These are phyloP conservation scores for Penicillium freii DNA, from an alignment of 2,329 filamentous ascomycete genomes.

Conservation along the genomic window DNA sequence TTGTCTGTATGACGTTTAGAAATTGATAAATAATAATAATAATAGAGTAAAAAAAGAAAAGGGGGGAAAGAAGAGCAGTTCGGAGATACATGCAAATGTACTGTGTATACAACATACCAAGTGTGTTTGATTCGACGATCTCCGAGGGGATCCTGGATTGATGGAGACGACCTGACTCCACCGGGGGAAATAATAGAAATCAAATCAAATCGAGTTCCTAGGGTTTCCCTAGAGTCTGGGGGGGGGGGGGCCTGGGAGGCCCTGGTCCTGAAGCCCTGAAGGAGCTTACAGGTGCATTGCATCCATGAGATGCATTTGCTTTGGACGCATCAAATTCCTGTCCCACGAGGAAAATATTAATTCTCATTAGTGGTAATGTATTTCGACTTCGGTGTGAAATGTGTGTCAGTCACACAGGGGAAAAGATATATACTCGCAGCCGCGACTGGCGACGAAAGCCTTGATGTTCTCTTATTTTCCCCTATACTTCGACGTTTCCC, in stretches of 20 bases:
- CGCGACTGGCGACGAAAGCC: conserved; percentile 24
- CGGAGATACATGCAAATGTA: conserved; percentile 15
- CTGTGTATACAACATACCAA: background rate
- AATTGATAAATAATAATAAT: background rate
- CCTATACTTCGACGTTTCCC: background rate
- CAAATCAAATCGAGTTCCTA: background rate
- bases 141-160: conserved; percentile 14
- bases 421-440: conserved; percentile 15
- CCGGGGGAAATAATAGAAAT: background rate
- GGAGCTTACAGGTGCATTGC: conserved; percentile 10
- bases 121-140: conserved; percentile 13
- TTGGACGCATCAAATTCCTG: conserved; percentile 13
- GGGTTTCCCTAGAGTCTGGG: too few species aligned
- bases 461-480: background rate
- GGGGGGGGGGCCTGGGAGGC: too few species aligned
- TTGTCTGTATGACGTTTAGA: conserved; percentile 9
- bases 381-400: conserved; percentile 10
- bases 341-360: conserved; percentile 12
- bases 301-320: conserved; percentile 8
- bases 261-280: background rate
- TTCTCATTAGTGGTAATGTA: conserved; percentile 12
- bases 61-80: conserved; percentile 7
- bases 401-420: conserved; percentile 9
- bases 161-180: conserved; percentile 16
- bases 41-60: background rate